Evolutionary conservation across 176 grass and related monocot species (phyloP).

Genomic region (Cenchrus americanus): DNA sequence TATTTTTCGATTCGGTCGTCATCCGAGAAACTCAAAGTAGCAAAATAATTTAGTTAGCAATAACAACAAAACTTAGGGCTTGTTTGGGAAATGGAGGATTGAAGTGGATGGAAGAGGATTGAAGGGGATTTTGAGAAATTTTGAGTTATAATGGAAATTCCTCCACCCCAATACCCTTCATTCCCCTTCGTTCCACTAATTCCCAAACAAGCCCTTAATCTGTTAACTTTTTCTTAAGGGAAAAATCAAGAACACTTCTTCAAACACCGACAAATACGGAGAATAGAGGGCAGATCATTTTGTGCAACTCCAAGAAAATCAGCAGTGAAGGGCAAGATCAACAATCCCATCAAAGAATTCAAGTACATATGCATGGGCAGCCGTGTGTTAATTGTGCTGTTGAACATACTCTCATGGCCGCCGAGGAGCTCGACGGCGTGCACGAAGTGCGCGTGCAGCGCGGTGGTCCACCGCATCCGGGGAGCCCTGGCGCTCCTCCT

Average conservation of each 20-base stretch:
- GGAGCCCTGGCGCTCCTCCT: conserved; percentile 85
- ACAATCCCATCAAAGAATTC: conserved; percentile 5
- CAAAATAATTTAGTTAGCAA: background rate
- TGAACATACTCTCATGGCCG: conserved; percentile 89
- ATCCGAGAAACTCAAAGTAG: background rate
- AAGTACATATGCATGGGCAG: too few species aligned
- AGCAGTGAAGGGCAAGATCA: background rate
- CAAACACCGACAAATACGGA: background rate
- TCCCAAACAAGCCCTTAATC: too few species aligned
- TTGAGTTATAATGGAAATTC: too few species aligned
- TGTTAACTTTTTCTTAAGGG: background rate
- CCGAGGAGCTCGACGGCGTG: conserved; percentile 93
- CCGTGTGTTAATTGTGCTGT: background rate
- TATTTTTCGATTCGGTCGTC: background rate
- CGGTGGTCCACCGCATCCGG: conserved; percentile 96
- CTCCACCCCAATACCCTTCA: too few species aligned
- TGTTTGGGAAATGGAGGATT: too few species aligned
- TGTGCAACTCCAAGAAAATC: background rate
- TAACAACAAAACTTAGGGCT: background rate
- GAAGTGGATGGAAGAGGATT: too few species aligned
- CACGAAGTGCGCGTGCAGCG: conserved; percentile 93
- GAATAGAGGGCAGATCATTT: too few species aligned
- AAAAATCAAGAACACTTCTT: background rate
- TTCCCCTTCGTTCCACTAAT: too few species aligned
- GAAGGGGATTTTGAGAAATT: too few species aligned